These are phyloP conservation scores for Salvia miltiorrhiza DNA, from an alignment of 257 asterid genomes.

Conservation along the genomic window DNA sequence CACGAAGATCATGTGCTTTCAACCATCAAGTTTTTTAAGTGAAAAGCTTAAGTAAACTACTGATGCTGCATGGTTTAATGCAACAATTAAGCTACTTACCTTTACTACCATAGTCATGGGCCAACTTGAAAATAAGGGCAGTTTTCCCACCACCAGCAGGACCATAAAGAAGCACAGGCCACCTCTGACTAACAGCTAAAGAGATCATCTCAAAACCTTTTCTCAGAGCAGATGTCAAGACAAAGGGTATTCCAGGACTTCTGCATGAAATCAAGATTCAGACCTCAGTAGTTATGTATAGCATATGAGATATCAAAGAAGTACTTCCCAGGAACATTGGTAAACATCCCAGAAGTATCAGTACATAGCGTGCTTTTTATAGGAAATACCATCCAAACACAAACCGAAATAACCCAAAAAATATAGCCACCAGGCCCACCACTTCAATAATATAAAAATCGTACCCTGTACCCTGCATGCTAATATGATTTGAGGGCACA, in stretches of 20 bases:
- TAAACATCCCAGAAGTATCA: not conserved
- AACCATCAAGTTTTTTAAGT: not conserved
- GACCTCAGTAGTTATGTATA: constrained; percentile 4
- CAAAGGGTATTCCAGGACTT: constrained; percentile 48
- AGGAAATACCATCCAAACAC: not conserved
- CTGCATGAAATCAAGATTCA: constrained; percentile 35
- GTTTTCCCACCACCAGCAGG: constrained; percentile 95
- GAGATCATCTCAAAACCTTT: constrained; percentile 78
- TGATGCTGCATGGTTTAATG: constrained; percentile 1
- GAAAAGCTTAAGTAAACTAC: not conserved
- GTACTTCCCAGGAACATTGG: not conserved
- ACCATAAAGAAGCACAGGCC: constrained; percentile 96
- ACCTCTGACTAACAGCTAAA: constrained; percentile 81
- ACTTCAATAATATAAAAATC: constrained; percentile 3
- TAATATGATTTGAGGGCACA: constrained; percentile 23
- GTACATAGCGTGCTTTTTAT: not conserved
- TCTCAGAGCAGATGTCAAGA: constrained; percentile 59
- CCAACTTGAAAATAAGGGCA: constrained; percentile 64
- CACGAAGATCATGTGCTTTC: not conserved
- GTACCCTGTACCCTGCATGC: constrained; percentile 38
- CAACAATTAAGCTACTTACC: constrained; percentile 39
- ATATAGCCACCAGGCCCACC: not conserved
- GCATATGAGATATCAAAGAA: too few species aligned
- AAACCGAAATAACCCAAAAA: not conserved
- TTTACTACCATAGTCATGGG: constrained; percentile 51